These are phyloP conservation scores for Periconia digitata DNA, from an alignment of 2,329 filamentous ascomycete genomes.

Conservation along the genomic window DNA sequence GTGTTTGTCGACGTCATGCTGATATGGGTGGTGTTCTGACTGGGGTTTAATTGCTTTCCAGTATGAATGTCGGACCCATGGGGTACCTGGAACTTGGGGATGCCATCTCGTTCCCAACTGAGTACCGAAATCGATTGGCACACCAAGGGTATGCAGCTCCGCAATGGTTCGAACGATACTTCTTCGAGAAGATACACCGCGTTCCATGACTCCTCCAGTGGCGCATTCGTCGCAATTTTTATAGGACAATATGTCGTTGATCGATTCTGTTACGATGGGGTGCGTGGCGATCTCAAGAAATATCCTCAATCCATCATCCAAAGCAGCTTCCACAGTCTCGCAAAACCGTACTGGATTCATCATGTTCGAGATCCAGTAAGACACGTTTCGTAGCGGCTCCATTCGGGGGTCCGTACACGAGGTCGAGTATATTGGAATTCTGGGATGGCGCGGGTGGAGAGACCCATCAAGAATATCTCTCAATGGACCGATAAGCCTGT, in stretches of 20 bases:
- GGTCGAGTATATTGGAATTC: constrained; percentile 42
- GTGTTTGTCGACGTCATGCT: constrained; percentile 18
- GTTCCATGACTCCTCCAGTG: constrained; percentile 36
- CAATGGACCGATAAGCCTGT: constrained; percentile 33
- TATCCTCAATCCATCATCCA: constrained; percentile 41
- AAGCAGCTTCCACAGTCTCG: constrained; percentile 38
- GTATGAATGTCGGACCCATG: constrained; percentile 30
- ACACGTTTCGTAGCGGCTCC: constrained; percentile 23
- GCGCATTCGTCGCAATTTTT: constrained; percentile 32
- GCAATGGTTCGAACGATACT: constrained; percentile 31
- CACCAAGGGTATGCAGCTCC: constrained; percentile 35
- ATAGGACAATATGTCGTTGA: constrained; percentile 44
- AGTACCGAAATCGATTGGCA: constrained; percentile 24
- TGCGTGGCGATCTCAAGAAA: constrained; percentile 50
- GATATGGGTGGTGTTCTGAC: constrained; percentile 7
- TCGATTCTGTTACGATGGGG: constrained; percentile 46
- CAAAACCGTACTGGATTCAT: constrained; percentile 42
- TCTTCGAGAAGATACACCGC: constrained; percentile 25
- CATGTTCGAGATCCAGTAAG: constrained; percentile 48
- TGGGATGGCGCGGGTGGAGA: constrained; percentile 15
- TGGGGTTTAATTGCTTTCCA: constrained; percentile 19
- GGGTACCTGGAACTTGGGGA: constrained; percentile 12
- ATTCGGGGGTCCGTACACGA: constrained; percentile 28
- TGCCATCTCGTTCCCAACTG: constrained; percentile 12
- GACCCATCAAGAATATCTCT: constrained; percentile 10